Conservation (phyloP, 495 filamentous ascomycete species). For the Hypoxylon rickii region DNA sequence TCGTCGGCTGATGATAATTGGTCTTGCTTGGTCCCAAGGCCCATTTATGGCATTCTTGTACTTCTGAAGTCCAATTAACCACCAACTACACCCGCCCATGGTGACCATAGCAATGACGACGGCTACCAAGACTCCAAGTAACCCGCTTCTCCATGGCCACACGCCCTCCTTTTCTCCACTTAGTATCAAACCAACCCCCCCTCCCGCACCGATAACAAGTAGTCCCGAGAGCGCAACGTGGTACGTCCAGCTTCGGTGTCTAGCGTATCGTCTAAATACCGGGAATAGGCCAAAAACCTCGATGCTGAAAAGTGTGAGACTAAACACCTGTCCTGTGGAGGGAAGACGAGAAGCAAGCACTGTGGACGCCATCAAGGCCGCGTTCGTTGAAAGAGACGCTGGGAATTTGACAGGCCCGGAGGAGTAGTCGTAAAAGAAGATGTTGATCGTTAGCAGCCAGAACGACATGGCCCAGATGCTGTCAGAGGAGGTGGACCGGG, state of each 20-base stretch:
- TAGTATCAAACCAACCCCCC: conserved; percentile 73
- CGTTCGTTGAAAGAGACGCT: conserved; percentile 89
- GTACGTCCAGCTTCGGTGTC: conserved; percentile 80
- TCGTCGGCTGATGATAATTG: conserved; percentile 66
- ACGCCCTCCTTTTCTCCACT: conserved; percentile 41
- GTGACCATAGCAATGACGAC: conserved; percentile 66
- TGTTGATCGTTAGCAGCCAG: conserved; percentile 91
- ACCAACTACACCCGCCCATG: conserved; percentile 96
- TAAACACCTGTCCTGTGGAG: conserved; percentile 92
- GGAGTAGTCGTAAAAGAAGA: conserved; percentile 96
- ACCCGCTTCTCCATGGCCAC: conserved; percentile 74
- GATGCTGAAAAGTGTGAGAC: conserved; percentile 91
- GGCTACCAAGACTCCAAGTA: conserved; percentile 73
- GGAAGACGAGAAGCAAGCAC: conserved; percentile 87
- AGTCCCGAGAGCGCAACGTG: conserved; percentile 77
- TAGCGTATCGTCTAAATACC: conserved; percentile 85
- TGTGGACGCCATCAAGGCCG: conserved; percentile 91
- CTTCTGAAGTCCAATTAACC: conserved; percentile 95
- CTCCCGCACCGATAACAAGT: conserved; percentile 79
- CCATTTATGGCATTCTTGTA: conserved; percentile 99
- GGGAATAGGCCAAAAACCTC: conserved; percentile 97
- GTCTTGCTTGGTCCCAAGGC: conserved; percentile 95
- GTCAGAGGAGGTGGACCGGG: conserved; percentile 84
- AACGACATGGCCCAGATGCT: conserved; percentile 96
- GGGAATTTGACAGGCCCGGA: conserved; percentile 66